A percentile compares a stretch with the other conserved stretches of the same genome.
phyloP scores from a whole-genome alignment of 345 rosid genomes.

The Eucalyptus erythrocorys region DNA sequence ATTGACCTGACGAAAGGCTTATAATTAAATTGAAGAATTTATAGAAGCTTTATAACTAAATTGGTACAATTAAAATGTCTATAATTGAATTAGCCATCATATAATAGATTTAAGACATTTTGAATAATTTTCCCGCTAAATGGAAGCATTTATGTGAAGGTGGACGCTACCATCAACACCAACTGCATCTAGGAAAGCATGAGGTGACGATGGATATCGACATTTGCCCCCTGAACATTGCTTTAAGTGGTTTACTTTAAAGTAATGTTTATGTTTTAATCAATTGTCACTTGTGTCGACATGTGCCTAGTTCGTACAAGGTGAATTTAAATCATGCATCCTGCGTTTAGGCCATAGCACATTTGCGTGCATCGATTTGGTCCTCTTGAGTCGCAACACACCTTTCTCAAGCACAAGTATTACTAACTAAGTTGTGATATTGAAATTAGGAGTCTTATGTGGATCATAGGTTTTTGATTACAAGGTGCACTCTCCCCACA shows the following conservation, averaged over 20 bases:
- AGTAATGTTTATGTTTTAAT: background rate
- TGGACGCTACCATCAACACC: background rate
- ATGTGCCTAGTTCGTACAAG: background rate
- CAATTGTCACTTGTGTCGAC: background rate
- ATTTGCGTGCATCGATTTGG: background rate
- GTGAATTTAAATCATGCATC: background rate
- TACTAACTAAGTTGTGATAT: background rate
- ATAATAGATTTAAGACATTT: no score
- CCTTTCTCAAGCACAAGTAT: background rate
- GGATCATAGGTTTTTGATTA: no score
- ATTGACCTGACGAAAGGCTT: background rate
- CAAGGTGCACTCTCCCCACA: no score
- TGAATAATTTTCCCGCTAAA: background rate
- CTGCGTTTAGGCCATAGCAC: background rate
- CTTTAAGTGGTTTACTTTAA: background rate
- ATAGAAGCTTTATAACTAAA: no score
- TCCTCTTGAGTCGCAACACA: background rate
- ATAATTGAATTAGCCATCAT: no score
- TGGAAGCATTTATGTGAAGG: background rate
- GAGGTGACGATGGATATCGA: background rate
- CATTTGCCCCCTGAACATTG: background rate
- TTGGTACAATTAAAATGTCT: no score
- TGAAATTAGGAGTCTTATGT: no score
- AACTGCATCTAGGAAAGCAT: background rate
- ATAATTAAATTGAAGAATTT: no score